phyloP scores from a whole-genome alignment of 306 rosid species.

The Pterocarpus macrocarpus region DNA sequence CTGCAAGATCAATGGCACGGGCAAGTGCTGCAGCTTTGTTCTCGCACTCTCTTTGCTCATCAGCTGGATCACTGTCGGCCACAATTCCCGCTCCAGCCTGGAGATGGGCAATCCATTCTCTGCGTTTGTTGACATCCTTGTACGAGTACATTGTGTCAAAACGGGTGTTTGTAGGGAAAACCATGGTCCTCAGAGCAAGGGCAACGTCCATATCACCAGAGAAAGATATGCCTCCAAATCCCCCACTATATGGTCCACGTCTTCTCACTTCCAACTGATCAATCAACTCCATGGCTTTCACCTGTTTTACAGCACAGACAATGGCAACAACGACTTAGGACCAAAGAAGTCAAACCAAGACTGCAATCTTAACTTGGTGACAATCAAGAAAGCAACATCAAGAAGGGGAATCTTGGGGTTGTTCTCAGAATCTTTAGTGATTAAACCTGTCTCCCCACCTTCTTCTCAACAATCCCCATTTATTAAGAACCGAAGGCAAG shows the following conservation, averaged over 20 bases:
- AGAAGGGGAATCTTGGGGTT: neutral
- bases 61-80: slow-evolving; percentile 90
- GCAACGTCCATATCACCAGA: slow-evolving; percentile 91
- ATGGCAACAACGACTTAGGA: slow-evolving; percentile 26
- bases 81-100: slow-evolving; percentile 98
- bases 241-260: slow-evolving; percentile 98
- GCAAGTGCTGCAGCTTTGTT: slow-evolving; percentile 97
- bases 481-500: slow-evolving; percentile 28
- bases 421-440: neutral
- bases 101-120: slow-evolving; percentile 92
- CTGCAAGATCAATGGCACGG: slow-evolving; percentile 95
- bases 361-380: slow-evolving; percentile 20
- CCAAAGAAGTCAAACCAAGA: slow-evolving; percentile 12
- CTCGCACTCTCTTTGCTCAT: slow-evolving; percentile 95
- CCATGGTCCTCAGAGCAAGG: slow-evolving; percentile 90
- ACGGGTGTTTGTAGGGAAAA: slow-evolving; percentile 82
- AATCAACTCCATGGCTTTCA: slow-evolving; percentile 97
- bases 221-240: slow-evolving; percentile 93
- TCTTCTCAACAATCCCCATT: neutral
- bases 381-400: neutral
- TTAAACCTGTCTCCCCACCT: neutral
- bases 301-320: slow-evolving; percentile 64
- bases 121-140: slow-evolving; percentile 77
- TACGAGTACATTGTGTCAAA: slow-evolving; percentile 87
- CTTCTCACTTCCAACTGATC: slow-evolving; percentile 88